A percentile compares a stretch with the other conserved stretches of the same genome.
Evolutionary conservation across 2,329 filamentous ascomycete species (phyloP).

Genomic region (Aspergillus sp.): DNA sequence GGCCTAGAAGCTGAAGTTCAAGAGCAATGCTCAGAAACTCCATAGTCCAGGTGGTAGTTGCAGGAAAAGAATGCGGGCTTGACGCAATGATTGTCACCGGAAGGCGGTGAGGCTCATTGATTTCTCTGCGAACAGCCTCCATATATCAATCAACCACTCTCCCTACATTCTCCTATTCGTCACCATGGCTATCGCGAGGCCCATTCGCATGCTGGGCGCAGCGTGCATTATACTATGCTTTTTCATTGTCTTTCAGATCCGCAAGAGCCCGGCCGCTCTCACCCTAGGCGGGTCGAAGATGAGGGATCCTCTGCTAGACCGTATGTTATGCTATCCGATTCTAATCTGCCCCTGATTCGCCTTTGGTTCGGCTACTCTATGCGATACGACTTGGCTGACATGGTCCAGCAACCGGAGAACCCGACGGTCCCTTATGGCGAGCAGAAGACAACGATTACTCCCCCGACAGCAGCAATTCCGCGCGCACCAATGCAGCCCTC

Average conservation of each 20-base stretch:
- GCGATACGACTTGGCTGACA: too few relatives aligned
- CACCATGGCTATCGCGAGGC: slow-evolving; percentile 73
- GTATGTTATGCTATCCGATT: slow-evolving; percentile 44
- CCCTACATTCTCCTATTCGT: slow-evolving; percentile 14
- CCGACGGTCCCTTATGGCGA: slow-evolving; percentile 64
- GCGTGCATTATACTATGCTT: slow-evolving; percentile 63
- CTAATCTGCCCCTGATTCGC: slow-evolving; percentile 10
- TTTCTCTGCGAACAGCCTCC: too few relatives aligned
- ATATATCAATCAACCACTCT: too few relatives aligned
- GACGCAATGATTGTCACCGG: too few relatives aligned
- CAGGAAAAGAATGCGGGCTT: too few relatives aligned
- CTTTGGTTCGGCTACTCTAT: too few relatives aligned
- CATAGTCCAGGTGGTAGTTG: too few relatives aligned
- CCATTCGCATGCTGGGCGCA: slow-evolving; percentile 68
- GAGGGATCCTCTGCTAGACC: slow-evolving; percentile 76
- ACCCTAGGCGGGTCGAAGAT: slow-evolving; percentile 39
- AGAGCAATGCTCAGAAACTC: too few relatives aligned
- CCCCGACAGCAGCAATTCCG: slow-evolving; percentile 62
- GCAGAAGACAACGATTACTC: slow-evolving; percentile 67
- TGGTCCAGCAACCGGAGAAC: slow-evolving; percentile 79
- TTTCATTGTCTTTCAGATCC: slow-evolving; percentile 69
- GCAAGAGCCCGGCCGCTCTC: slow-evolving; percentile 43
- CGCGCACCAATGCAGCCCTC: slow-evolving; percentile 86
- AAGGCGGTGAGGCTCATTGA: slow-evolving; percentile 1
- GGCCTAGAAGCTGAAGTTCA: too few relatives aligned